Conservation (phyloP, 306 rosid species). For the Calophaca sinica region DNA sequence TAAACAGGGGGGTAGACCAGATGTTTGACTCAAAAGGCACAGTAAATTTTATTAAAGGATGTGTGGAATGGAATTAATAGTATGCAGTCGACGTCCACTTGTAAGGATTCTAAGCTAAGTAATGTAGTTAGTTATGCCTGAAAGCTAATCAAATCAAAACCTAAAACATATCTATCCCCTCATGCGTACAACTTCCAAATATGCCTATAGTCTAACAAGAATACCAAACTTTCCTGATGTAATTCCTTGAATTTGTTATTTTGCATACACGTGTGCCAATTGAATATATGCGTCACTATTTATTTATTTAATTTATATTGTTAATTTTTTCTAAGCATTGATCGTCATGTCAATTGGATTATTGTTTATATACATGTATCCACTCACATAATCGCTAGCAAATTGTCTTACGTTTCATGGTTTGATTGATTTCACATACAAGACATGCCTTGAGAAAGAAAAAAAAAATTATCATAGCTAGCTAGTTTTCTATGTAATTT, state of each 20-base stretch:
- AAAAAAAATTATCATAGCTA: neutral
- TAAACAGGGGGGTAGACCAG: constrained; percentile 15
- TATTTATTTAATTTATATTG: neutral
- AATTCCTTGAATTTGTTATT: constrained; percentile 9
- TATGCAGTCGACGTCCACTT: constrained; percentile 41
- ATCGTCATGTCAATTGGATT: constrained; percentile 4
- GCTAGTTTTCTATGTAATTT: neutral
- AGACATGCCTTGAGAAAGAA: constrained; percentile 10
- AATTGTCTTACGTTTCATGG: constrained; percentile 46
- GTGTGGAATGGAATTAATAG: neutral
- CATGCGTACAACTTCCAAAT: constrained; percentile 34
- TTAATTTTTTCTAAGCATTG: neutral
- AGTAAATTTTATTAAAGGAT: constrained; percentile 4
- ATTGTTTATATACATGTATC: neutral
- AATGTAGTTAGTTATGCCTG: constrained; percentile 50
- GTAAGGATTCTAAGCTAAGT: constrained; percentile 45
- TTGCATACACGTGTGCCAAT: constrained; percentile 33
- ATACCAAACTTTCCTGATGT: constrained; percentile 41
- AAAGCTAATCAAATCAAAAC: constrained; percentile 47
- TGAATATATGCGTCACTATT: constrained; percentile 22
- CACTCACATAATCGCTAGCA: constrained; percentile 32
- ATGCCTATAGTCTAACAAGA: constrained; percentile 45
- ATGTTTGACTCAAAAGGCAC: constrained; percentile 45
- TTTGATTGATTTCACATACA: constrained; percentile 38
- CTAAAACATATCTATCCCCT: constrained; percentile 45